Evolutionary conservation across 768 basidiomycete genomes (phyloP), one percentile per base, ranked within the genome.

Genomic region (Lyophyllum shimeji): DNA sequence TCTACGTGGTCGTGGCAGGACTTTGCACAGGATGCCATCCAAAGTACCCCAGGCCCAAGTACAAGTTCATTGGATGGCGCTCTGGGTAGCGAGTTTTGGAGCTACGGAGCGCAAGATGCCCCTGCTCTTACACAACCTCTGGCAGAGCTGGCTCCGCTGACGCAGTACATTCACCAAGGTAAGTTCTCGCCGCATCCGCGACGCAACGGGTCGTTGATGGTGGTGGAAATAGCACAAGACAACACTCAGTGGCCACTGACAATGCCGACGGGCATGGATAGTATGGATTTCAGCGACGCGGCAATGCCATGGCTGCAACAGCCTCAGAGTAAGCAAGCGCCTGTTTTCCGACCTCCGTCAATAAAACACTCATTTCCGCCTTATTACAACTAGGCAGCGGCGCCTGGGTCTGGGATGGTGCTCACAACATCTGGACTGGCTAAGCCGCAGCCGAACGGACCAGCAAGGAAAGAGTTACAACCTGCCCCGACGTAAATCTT

Each of bases 271-370:
- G 55, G 53, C 25, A 53, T 52, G 23, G n/a, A 29, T 13, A 50
- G 18, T 42, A 58, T 61, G 60, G 60, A 55, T 27, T 48, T 54
- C 39, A 27, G 56, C 18, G 60, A 61, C 21, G 50, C 52, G 25
- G 50, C 56, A 7, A 60, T 60, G 56, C 15, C 57, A n/a, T 58
- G 53, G 53, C 42, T 61, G 33, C 56, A 61, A 33, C 52, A 57
- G 33, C 50, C 60, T 23, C 52, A 49, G 21, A 53, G 52, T 46
- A 53, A 57, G 60, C 50, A 58, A 29, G 50, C 46, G 23, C 17
- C n/a, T n/a, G n/a, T 40, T 17, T 15, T 20, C 6, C 25, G 17
- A 5, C 6, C 18, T 5, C 0, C 6, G 0, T 15, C 1, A 31
- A 40, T 25, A n/a, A 15, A 21, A 20, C 23, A 12, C 27, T 50